These are phyloP conservation scores for Alternaria burnsii DNA, from an alignment of 2,329 filamentous ascomycete species.

Conservation along the genomic window DNA sequence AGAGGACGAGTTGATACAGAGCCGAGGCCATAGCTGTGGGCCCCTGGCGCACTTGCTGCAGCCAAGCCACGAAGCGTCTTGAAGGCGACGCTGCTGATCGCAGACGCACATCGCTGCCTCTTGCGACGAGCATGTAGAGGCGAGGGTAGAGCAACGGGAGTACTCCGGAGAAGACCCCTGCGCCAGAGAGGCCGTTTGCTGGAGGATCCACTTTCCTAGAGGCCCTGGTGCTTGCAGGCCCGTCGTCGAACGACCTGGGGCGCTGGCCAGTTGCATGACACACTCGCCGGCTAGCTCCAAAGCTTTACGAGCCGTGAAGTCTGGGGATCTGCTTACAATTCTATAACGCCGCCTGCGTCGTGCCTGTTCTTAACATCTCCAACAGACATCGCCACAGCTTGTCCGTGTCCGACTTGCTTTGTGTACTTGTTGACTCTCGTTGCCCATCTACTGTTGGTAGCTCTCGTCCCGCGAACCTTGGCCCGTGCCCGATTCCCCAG, in stretches of 20 bases:
- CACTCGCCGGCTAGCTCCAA: slow-evolving; percentile 22
- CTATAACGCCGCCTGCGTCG: slow-evolving; percentile 23
- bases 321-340: slow-evolving; percentile 43
- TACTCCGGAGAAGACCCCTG: slow-evolving; percentile 28
- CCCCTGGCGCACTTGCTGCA: slow-evolving; percentile 15
- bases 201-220: slow-evolving; percentile 23
- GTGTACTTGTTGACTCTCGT: slow-evolving; percentile 6
- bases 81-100: slow-evolving; percentile 17
- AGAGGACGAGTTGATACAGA: slow-evolving; percentile 8
- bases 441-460: slow-evolving; percentile 1
- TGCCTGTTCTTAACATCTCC: slow-evolving; percentile 9
- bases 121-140: slow-evolving; percentile 17
- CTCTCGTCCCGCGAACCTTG: slow-evolving; percentile 24
- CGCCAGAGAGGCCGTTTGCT: slow-evolving; percentile 33
- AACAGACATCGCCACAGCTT: slow-evolving; percentile 25
- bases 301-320: slow-evolving; percentile 33
- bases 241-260: slow-evolving; percentile 24
- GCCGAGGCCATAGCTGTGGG: slow-evolving; percentile 20
- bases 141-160: slow-evolving; percentile 18
- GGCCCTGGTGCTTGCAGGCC: slow-evolving; percentile 29
- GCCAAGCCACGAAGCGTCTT: slow-evolving; percentile 19
- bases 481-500: slow-evolving; percentile 25
- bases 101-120: slow-evolving; percentile 15
- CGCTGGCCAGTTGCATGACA: slow-evolving; percentile 38
- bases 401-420: slow-evolving; percentile 17